Evolutionary conservation across 225 moss, liverwort and hornwort genomes (phyloP).

Genomic region (Lunularia cruciata): DNA sequence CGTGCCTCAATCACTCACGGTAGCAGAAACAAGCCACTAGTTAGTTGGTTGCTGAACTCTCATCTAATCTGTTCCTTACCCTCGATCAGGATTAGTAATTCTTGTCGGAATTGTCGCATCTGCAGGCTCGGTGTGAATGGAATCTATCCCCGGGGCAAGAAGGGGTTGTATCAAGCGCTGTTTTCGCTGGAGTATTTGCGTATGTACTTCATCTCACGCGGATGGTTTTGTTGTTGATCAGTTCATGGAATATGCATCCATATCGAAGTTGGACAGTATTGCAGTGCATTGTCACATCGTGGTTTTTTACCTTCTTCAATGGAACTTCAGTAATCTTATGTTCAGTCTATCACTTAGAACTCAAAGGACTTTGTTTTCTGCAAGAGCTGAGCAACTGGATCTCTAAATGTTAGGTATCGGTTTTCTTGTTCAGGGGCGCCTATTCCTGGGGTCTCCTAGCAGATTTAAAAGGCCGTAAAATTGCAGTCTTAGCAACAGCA

Average conservation of each 20-base stretch:
- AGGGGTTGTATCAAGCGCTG: constrained; percentile 84
- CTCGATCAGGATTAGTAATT: no score
- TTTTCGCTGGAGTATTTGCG: constrained; percentile 78
- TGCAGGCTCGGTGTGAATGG: constrained; percentile 94
- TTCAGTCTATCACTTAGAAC: no score
- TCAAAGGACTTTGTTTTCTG: no score
- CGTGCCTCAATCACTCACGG: not conserved
- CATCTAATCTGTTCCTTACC: no score
- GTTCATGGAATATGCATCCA: no score
- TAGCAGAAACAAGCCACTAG: no score
- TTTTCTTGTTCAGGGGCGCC: constrained; percentile 63
- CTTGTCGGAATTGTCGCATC: constrained; percentile 12
- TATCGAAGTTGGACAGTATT: not conserved
- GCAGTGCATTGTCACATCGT: no score
- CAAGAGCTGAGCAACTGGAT: not conserved
- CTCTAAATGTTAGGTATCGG: not conserved
- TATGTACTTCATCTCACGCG: constrained; percentile 39
- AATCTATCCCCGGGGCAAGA: constrained; percentile 67
- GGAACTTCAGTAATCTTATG: no score
- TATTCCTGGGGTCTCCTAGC: constrained; percentile 87
- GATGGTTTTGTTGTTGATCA: no score
- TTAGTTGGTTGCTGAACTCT: not conserved
- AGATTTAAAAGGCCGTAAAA: constrained; percentile 78
- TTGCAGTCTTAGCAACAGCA: constrained; percentile 74
- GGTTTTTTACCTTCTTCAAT: no score